A percentile compares a stretch with the other conserved stretches of the same genome.
phyloP scores from a whole-genome alignment of 164 flowering plant genomes.

The Sextonia rubra region DNA sequence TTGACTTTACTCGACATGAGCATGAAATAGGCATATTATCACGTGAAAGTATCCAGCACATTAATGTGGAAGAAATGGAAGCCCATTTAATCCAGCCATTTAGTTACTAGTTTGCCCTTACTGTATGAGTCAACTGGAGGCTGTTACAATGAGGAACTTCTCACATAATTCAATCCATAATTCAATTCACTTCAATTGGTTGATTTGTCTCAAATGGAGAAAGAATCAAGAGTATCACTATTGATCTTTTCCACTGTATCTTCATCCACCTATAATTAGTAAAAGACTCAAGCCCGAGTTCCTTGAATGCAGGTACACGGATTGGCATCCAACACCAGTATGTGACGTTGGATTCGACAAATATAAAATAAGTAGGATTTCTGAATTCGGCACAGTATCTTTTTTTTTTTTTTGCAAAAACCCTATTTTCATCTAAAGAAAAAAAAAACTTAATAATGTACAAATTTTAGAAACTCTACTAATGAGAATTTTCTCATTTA shows the following conservation, averaged over 20 bases:
- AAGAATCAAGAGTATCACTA: neutral
- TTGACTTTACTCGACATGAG: neutral
- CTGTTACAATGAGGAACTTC: too few relatives aligned
- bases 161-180: too few relatives aligned
- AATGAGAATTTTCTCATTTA: too few relatives aligned
- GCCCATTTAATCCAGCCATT: neutral
- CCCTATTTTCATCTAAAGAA: too few relatives aligned
- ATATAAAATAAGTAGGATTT: neutral
- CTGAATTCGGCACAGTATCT: neutral
- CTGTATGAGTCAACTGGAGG: too few relatives aligned
- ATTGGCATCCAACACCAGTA: neutral
- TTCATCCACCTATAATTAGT: too few relatives aligned
- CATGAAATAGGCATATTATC: neutral
- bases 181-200: too few relatives aligned
- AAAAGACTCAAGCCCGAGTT: neutral
- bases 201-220: neutral
- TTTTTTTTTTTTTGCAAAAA: too few relatives aligned
- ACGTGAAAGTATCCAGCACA: neutral
- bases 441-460: too few relatives aligned
- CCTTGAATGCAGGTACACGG: neutral
- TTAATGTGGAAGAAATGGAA: neutral
- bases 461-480: too few relatives aligned
- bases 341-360: neutral
- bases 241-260: too few relatives aligned
- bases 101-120: too few relatives aligned